Base-by-base conservation (phyloP, 2,329 filamentous ascomycete genomes). In the Neodidymelliopsis sp. region DNA sequence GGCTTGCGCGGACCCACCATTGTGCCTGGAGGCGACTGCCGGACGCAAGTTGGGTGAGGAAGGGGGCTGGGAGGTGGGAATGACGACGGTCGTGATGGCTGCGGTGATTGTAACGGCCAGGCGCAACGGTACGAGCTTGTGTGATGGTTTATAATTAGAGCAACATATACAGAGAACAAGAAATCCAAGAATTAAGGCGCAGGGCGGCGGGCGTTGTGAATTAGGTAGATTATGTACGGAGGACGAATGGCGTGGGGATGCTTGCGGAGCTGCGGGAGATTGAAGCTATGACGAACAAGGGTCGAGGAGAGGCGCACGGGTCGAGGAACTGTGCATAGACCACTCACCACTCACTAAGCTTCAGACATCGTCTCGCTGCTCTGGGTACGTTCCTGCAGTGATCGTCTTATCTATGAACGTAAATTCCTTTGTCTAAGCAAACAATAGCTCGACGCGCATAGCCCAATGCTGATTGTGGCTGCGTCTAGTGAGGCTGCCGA, bases 1-100 rank as follows among this genome's bases (percentile, higher is more conserved):
- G 78, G 78, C 70, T 81, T 83, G 56, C 81, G 78, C 50, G 77
- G 75, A 41, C 74, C 80, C 46, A 81, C 79, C 83, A 85, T 74
- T 56, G 59, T 62, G 64, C 55, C 59, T 66, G 57, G 38, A 48
- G 53, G 66, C 60, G 57, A 51, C 57, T 59, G 53, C 57, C 55
- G 43, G 20, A 23, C 36, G 49, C 49, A n/a, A n/a, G 38, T 15
- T 36, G n/a, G 24, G 41, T 37, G 44, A 25, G 48, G 31, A 43
- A 47, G 44, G 22, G 42, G 31, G 34, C 11, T 13, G 53, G 20
- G 4, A 47, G 30, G 22, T 20, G 10, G 30, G 6, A 3, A 36
- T 30, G 31, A 25, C 19, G 44, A 35, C 34, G 30, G 28, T 4
- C 10, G 47, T 20, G 35, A 19, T 13, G 20, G 23, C 22, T 25